Conservation (phyloP, 2,329 filamentous ascomycete species). For the Saccharata proteae region DNA sequence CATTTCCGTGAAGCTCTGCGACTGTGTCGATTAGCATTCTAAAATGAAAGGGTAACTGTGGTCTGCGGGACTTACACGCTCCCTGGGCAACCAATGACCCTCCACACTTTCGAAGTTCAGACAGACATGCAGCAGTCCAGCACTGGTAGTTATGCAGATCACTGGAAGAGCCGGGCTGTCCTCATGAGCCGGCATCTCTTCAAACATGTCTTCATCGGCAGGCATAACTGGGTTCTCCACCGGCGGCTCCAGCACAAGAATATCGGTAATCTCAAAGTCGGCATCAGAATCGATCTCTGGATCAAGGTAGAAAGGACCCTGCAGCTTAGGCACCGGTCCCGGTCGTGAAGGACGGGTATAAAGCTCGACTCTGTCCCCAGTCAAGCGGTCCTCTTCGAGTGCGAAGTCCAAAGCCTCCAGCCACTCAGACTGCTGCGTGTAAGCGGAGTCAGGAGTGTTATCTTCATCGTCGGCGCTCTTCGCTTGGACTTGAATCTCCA, state of each 20-base stretch:
- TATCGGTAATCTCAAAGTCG: conserved; percentile 48
- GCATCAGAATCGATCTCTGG: conserved; percentile 37
- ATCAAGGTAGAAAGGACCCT: conserved; percentile 47
- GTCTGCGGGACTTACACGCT: conserved; percentile 15
- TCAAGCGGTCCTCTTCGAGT: conserved; percentile 39
- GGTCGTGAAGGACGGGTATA: conserved; percentile 42
- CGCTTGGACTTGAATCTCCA: conserved; percentile 30
- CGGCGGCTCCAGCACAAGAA: conserved; percentile 47
- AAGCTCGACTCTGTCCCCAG: conserved; percentile 37
- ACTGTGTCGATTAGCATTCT: too few species aligned
- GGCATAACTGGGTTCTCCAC: too few species aligned
- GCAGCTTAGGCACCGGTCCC: conserved; percentile 46
- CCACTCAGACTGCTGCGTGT: conserved; percentile 48
- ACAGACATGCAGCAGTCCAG: conserved; percentile 45
- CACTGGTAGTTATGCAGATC: conserved; percentile 45
- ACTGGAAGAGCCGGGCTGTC: conserved; percentile 44
- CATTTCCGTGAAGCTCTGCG: conserved; percentile 4
- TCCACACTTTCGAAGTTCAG: conserved; percentile 50
- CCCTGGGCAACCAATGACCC: conserved; percentile 48
- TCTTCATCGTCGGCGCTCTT: conserved; percentile 33
- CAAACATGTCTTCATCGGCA: too few species aligned
- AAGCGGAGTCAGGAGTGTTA: conserved; percentile 18
- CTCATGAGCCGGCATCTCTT: conserved; percentile 28
- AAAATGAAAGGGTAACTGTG: conserved; percentile 14
- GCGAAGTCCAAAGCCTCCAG: conserved; percentile 33